Evolutionary conservation across 2,329 filamentous ascomycete species (phyloP), one percentile per base, ranked within the genome.

Genomic region (Talaromyces albobiverticillius): DNA sequence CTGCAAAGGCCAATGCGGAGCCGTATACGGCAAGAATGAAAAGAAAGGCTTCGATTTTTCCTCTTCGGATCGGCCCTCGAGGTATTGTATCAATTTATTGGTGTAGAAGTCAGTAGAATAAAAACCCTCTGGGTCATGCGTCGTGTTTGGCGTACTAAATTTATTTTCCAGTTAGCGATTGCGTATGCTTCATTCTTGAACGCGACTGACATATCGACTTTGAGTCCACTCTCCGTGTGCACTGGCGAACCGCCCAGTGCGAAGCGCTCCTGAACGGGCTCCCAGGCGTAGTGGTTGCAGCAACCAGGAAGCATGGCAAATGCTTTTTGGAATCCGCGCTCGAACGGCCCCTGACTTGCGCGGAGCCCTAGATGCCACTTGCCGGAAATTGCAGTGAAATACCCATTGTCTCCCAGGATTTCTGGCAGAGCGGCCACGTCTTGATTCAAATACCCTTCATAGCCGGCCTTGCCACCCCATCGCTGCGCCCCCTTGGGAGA

Each of bases 91-190:
- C 4, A 49, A 16, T 5, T 10, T 9, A 29, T 49, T 18, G 20
- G 46, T 49, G 13, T 49, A 49, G 32, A 25, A 49, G 14, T 49
- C 20, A 11, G 32, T 40, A 13, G 32, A 40, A 16, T 40, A 49
- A 10, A 49, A 49, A 3, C 46, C 46, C 11, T 29, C 16, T 7
- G 32, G 32, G 46, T 49, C 46, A 11, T 49, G 13, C 2, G 46
- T 16, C 14, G 4, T 49, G 14, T 49, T 49, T 2, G 46, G 31
- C n/a, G 11, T 48, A 9, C 46, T 48, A 18, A 77, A 60, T 57
- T 75, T 71, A 36, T 70, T 65, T 54, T n/a, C n/a, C n/a, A n/a
- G 75, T 68, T 29, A 29, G 25, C 25, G 64, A 77, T 71, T 32
- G 63, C 64, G 23, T 29, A 29, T 29, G 25, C 9, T 29, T 4